Conservation (phyloP, 2,329 filamentous ascomycete genomes). For the Thelonectria discophora region DNA sequence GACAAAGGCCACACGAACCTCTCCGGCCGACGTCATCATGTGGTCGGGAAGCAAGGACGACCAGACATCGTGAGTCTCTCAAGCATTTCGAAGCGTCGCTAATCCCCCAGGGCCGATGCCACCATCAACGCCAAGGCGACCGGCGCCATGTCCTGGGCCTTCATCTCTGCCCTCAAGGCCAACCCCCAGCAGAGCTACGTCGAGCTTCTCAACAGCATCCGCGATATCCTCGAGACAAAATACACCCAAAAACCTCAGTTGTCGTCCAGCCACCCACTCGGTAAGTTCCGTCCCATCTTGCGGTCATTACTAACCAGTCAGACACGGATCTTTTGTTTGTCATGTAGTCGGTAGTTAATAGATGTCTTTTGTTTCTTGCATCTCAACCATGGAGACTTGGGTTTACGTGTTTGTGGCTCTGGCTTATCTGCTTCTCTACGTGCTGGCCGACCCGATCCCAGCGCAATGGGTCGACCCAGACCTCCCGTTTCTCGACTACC, state of each 20-base stretch:
- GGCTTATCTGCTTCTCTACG: not conserved
- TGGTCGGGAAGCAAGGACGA: conserved; percentile 97
- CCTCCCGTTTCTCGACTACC: not conserved
- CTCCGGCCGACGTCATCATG: conserved; percentile 95
- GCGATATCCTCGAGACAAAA: conserved; percentile 84
- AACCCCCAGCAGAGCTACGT: conserved; percentile 97
- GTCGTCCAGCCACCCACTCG: conserved; percentile 93
- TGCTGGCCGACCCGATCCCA: not conserved
- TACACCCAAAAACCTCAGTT: conserved; percentile 96
- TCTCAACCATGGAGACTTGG: not conserved
- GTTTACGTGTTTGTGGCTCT: not conserved
- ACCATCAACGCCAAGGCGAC: conserved; percentile 89
- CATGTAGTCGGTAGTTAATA: conserved; percentile 56
- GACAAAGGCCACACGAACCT: conserved; percentile 89
- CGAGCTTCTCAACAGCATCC: conserved; percentile 92
- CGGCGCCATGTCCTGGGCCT: conserved; percentile 98
- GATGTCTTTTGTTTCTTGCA: not conserved
- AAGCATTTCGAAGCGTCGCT: conserved; percentile 3
- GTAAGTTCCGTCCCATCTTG: conserved; percentile 63
- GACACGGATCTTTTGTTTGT: conserved; percentile 74
- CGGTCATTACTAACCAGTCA: conserved; percentile 42
- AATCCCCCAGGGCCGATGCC: conserved; percentile 76
- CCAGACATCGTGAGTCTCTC: conserved; percentile 76
- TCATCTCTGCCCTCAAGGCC: conserved; percentile 89
- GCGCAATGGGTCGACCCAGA: not conserved